These are phyloP conservation scores for Xylariaceae sp. DNA, from an alignment of 2,329 filamentous ascomycete genomes.

Conservation along the genomic window DNA sequence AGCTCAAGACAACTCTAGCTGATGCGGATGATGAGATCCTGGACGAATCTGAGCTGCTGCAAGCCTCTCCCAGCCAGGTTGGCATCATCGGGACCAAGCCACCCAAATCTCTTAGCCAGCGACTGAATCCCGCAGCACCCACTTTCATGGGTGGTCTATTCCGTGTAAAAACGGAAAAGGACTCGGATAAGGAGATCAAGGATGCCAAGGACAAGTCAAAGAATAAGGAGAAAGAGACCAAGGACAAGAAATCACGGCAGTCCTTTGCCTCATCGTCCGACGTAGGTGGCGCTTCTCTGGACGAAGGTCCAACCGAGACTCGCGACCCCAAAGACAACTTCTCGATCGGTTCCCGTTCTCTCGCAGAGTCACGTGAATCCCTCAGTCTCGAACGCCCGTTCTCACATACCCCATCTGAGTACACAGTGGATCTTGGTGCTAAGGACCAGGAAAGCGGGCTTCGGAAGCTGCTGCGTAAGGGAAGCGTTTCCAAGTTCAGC, in stretches of 20 bases:
- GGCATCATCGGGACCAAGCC: conserved; percentile 78
- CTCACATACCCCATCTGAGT: conserved; percentile 55
- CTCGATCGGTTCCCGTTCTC: conserved; percentile 54
- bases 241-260: conserved; percentile 38
- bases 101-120: conserved; percentile 50
- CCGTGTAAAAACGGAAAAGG: conserved; percentile 36
- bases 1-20: conserved; percentile 54
- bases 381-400: conserved; percentile 49
- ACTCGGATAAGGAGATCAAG: conserved; percentile 34
- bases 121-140: conserved; percentile 81
- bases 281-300: conserved; percentile 34
- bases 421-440: conserved; percentile 36
- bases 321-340: conserved; percentile 52
- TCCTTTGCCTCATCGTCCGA: conserved; percentile 38
- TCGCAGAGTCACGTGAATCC: conserved; percentile 57
- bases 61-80: conserved; percentile 53
- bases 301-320: conserved; percentile 48
- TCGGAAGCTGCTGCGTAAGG: conserved; percentile 58
- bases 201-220: conserved; percentile 34
- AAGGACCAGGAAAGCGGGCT: conserved; percentile 55
- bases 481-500: conserved; percentile 61
- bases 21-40: conserved; percentile 62
- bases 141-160: conserved; percentile 75
- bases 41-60: conserved; percentile 50
- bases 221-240: conserved; percentile 37